phyloP scores from a whole-genome alignment of 2,329 filamentous ascomycete species.

The Colletotrichum endophyticum region DNA sequence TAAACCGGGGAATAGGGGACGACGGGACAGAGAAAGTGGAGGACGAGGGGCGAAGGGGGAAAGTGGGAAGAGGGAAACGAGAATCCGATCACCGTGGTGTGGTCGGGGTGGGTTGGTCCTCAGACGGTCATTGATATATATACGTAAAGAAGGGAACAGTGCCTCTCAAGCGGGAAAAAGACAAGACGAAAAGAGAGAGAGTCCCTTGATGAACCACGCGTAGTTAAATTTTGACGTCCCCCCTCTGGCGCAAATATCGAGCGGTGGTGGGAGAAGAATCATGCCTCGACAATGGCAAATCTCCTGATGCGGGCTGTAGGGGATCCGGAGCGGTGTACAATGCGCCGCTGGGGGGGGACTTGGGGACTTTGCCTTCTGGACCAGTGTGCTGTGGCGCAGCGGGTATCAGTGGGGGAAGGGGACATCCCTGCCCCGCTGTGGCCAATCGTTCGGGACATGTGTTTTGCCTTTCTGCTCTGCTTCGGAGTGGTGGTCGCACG shows the following conservation, averaged over 20 bases:
- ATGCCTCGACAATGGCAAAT: constrained; percentile 20
- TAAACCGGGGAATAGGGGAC: neutral
- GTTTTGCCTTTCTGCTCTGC: neutral
- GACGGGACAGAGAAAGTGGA: neutral
- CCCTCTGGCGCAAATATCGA: constrained; percentile 1
- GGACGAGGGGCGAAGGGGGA: neutral
- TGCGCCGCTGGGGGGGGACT: neutral
- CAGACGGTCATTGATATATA: neutral
- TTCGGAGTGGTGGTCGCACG: neutral
- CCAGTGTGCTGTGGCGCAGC: constrained; percentile 10
- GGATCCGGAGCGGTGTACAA: constrained; percentile 11
- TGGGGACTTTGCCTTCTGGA: neutral
- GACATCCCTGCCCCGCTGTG: constrained; percentile 11
- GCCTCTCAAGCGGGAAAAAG: neutral
- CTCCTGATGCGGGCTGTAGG: constrained; percentile 17
- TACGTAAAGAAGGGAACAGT: neutral
- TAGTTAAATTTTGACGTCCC: neutral
- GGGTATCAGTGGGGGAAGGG: constrained; percentile 17
- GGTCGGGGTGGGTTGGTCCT: neutral
- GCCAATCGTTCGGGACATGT: constrained; percentile 12
- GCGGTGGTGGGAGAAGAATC: constrained; percentile 15
- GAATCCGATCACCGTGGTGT: neutral
- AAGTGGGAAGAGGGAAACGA: neutral
- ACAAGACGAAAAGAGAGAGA: neutral
- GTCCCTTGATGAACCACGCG: neutral